Evolutionary conservation across 2,329 filamentous ascomycete species (phyloP).

Genomic region (Hymenoscyphus albidus): DNA sequence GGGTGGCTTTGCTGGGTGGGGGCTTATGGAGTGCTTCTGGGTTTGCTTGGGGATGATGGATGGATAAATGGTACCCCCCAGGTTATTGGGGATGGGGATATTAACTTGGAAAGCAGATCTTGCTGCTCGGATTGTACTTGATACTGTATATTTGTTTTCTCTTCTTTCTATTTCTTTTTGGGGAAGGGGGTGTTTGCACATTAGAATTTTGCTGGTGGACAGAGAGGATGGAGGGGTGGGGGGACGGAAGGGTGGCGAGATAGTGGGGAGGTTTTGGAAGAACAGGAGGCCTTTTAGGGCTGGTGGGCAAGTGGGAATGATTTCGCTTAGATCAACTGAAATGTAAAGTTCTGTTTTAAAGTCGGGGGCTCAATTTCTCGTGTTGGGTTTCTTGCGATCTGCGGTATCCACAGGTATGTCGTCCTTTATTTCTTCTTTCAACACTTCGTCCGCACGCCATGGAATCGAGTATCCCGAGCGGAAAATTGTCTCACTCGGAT

Average conservation of each 20-base stretch:
- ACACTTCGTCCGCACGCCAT: background rate
- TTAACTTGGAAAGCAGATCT: constrained; percentile 8
- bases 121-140: constrained; percentile 5
- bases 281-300: background rate
- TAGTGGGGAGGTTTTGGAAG: background rate
- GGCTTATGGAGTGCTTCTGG: constrained; percentile 1
- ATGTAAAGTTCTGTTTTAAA: background rate
- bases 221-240: background rate
- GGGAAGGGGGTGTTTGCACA: background rate
- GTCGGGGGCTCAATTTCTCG: background rate
- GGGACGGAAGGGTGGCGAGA: background rate
- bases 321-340: constrained; percentile 1
- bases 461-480: background rate
- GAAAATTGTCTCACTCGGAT: background rate
- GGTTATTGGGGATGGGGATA: background rate
- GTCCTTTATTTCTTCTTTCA: constrained; percentile 3
- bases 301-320: background rate
- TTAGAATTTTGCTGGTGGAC: background rate
- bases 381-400: too few relatives aligned
- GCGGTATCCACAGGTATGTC: background rate
- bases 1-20: constrained; percentile 7
- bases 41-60: background rate
- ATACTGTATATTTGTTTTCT: background rate
- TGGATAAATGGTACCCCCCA: background rate
- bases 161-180: background rate